Conservation (phyloP, 768 basidiomycete genomes). For the Collybiopsis confluens region DNA sequence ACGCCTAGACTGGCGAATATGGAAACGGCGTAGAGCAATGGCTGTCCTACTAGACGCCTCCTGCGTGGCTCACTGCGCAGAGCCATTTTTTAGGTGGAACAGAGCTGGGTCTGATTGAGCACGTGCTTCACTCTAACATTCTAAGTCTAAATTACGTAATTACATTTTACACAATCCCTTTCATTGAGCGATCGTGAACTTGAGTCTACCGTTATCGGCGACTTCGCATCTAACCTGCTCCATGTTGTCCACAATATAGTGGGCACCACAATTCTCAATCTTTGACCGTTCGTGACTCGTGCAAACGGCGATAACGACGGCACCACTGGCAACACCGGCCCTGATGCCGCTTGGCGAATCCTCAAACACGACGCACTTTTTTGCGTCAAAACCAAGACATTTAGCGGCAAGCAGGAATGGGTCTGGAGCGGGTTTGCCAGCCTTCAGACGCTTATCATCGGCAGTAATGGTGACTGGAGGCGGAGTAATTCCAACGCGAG, state of each 20-base stretch:
- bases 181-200: conserved; percentile 28
- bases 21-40: conserved; percentile 74
- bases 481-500: conserved; percentile 63
- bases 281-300: conserved; percentile 61
- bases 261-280: conserved; percentile 53
- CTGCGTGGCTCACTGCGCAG: conserved; percentile 3
- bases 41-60: conserved; percentile 62
- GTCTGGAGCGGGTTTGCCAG: conserved; percentile 60
- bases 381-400: conserved; percentile 51
- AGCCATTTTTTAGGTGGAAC: not conserved
- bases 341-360: conserved; percentile 78
- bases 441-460: conserved; percentile 69
- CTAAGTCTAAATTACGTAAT: too few relatives aligned
- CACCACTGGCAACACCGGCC: conserved; percentile 69
- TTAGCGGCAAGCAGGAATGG: conserved; percentile 61
- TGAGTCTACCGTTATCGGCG: conserved; percentile 33
- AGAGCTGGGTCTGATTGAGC: too few relatives aligned
- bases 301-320: conserved; percentile 71
- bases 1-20: conserved; percentile 81
- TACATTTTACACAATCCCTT: too few relatives aligned
- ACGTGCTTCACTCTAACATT: too few relatives aligned
- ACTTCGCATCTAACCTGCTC: conserved; percentile 40
- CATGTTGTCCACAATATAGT: conserved; percentile 54
- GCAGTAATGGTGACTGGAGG: conserved; percentile 71
- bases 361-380: conserved; percentile 73